Conservation (phyloP, 805 yeast genomes). For the Teunomyces cretensis region DNA sequence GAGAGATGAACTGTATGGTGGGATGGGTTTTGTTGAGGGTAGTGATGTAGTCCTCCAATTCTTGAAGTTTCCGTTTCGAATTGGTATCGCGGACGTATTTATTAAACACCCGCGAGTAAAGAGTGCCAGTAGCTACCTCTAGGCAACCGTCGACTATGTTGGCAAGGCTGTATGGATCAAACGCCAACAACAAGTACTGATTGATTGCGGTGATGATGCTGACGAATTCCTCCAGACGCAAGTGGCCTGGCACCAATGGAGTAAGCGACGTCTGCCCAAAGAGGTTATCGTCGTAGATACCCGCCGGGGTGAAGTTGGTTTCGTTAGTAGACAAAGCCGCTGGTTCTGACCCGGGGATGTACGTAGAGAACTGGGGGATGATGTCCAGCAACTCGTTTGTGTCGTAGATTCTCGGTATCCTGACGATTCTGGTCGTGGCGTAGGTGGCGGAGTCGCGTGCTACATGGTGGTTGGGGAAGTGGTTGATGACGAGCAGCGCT, state of each 20-base stretch:
- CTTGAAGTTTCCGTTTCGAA: constrained; percentile 29
- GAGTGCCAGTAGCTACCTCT: constrained; percentile 39
- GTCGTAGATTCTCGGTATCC: constrained; percentile 58
- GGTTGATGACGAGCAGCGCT: constrained; percentile 52
- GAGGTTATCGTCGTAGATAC: constrained; percentile 37
- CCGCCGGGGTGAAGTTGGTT: constrained; percentile 34
- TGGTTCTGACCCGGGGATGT: constrained; percentile 60
- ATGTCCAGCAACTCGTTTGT: constrained; percentile 28
- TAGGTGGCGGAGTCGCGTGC: constrained; percentile 26
- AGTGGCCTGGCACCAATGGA: constrained; percentile 33
- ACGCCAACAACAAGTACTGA: constrained; percentile 36
- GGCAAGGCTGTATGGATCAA: constrained; percentile 27
- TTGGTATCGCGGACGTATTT: constrained; percentile 15
- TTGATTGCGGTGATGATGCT: constrained; percentile 49
- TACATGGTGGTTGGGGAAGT: constrained; percentile 61
- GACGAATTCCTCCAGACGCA: constrained; percentile 34
- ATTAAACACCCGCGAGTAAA: constrained; percentile 25
- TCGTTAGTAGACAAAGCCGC: constrained; percentile 45
- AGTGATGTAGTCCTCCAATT: constrained; percentile 43
- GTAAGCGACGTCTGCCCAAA: constrained; percentile 57
- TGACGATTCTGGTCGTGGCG: constrained; percentile 52
- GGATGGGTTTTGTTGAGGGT: constrained; percentile 17
- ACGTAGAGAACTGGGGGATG: constrained; percentile 56
- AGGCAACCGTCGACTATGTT: constrained; percentile 39
- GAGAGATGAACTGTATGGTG: constrained; percentile 47